Conservation (phyloP, 768 basidiomycete species). For the Crucibulum laeve region DNA sequence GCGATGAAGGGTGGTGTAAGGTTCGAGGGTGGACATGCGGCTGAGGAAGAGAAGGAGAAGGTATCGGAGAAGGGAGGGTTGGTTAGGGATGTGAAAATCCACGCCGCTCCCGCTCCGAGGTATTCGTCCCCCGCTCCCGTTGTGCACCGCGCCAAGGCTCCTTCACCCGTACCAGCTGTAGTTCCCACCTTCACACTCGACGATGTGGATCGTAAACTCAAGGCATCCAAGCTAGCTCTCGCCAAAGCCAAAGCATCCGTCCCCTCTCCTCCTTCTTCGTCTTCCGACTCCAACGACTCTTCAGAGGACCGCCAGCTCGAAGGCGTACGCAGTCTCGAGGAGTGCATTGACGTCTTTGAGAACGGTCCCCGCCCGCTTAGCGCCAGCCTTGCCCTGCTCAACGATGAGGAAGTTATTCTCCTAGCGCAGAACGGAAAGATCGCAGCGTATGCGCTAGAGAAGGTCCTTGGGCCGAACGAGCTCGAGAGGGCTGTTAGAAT, state of each 20-base stretch:
- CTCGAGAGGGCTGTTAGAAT: slow-evolving; percentile 83
- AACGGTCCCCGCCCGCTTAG: slow-evolving; percentile 62
- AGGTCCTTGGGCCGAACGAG: slow-evolving; percentile 69
- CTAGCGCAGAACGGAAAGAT: slow-evolving; percentile 91
- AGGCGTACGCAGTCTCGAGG: slow-evolving; percentile 55
- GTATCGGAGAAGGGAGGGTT: slow-evolving; percentile 5
- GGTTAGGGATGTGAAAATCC: neutral
- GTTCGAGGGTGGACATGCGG: slow-evolving; percentile 20
- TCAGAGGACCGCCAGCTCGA: slow-evolving; percentile 10
- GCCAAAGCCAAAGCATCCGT: slow-evolving; percentile 3
- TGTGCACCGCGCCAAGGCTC: neutral
- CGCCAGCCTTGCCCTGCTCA: slow-evolving; percentile 55
- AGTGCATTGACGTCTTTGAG: slow-evolving; percentile 78
- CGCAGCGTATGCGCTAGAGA: slow-evolving; percentile 92
- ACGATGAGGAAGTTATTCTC: slow-evolving; percentile 89
- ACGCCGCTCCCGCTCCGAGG: neutral
- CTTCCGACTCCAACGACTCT: slow-evolving; percentile 8
- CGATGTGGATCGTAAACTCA: slow-evolving; percentile 50
- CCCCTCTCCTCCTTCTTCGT: slow-evolving; percentile 4
- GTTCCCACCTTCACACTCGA: slow-evolving; percentile 46
- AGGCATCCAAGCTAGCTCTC: too few species aligned
- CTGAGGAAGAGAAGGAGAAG: slow-evolving; percentile 17
- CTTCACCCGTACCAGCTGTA: slow-evolving; percentile 11
- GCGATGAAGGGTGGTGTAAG: slow-evolving; percentile 20
- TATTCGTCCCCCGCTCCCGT: neutral